Evolutionary conservation across 2,329 filamentous ascomycete species (phyloP).

Genomic region (Basipetospora chlamydospora): DNA sequence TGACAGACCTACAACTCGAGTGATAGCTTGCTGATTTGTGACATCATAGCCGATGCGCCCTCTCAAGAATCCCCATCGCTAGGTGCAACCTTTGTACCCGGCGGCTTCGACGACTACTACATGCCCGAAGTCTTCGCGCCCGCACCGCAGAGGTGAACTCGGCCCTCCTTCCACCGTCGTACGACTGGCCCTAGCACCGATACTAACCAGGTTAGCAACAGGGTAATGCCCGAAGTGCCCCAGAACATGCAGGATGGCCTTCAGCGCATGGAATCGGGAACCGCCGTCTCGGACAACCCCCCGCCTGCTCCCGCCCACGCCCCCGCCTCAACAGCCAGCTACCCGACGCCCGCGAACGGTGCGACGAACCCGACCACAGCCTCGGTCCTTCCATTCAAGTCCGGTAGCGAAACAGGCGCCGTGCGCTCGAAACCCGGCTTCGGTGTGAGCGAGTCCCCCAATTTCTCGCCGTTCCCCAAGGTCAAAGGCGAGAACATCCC

Average conservation of each 20-base stretch:
- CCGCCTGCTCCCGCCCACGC: neutral
- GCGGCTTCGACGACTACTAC: slow-evolving; percentile 44
- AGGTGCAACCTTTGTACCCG: slow-evolving; percentile 45
- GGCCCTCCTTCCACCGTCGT: slow-evolving; percentile 6
- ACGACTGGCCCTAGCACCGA: too few relatives aligned
- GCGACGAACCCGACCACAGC: too few relatives aligned
- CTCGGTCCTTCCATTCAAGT: slow-evolving; percentile 19
- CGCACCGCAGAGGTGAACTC: slow-evolving; percentile 39
- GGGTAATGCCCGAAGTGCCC: slow-evolving; percentile 88
- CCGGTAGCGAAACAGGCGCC: slow-evolving; percentile 25
- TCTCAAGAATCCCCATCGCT: too few relatives aligned
- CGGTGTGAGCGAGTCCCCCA: slow-evolving; percentile 41
- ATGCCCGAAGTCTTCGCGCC: slow-evolving; percentile 46
- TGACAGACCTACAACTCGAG: too few relatives aligned
- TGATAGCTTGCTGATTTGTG: too few relatives aligned
- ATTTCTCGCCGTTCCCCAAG: slow-evolving; percentile 85
- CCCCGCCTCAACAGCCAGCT: too few relatives aligned
- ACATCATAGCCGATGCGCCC: too few relatives aligned
- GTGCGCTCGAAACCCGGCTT: slow-evolving; percentile 26
- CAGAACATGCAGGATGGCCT: slow-evolving; percentile 94
- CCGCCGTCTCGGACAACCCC: slow-evolving; percentile 15
- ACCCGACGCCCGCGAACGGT: too few relatives aligned
- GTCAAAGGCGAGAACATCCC: slow-evolving; percentile 79
- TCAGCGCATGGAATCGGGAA: slow-evolving; percentile 77
- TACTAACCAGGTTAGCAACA: too few relatives aligned